Evolutionary conservation across 176 grass and related monocot genomes (phyloP), one percentile per base, ranked within the genome.

Genomic region (Musa troglodytarum): DNA sequence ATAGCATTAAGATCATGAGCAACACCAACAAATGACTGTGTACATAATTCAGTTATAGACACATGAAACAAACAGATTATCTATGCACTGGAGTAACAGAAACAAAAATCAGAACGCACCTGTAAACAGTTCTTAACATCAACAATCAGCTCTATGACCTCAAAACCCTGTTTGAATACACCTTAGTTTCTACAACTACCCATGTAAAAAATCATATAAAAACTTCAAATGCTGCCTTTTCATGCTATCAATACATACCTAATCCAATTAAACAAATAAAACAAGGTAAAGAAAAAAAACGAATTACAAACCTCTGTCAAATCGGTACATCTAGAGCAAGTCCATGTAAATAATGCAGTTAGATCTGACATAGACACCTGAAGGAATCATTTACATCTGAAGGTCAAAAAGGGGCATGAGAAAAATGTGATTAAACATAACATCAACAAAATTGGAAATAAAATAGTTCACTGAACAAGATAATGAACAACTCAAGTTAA

Each of bases 61-160:
- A n/a, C 8, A 70, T 50, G 17, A 50, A 51, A 70, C 21, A 50
- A 10, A 70, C 8, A 20, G 9, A 51, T 70, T 50, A 51, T 49
- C 14, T 10, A 70, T 70, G 1, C 19, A 51, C 21, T 49, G 51
- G 49, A 51, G 49, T 70, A 65, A 49, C 52, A 43, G 34, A 43
- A 43, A 43, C 34, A 43, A 25, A 58, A 51, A 65, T 68, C 69
- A 53, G 75, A 58, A 67, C 43, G 76, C 0, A 97, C 94, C 94
- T 93, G 94, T 83, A 97, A 85, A 65, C 94, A 97, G 81, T 85
- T 88, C 68, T 88, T 65, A 63, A 97, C 66, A 83, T 97, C 94
- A 25, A 97, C 94, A 49, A 97, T 84, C 79, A 97, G 81, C 71
- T 87, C 85, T 77, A 83, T 82, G 78, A 93, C 58, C 88, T 97